Base-by-base conservation (phyloP, 164 flowering plant species). In the Santalum album region DNA sequence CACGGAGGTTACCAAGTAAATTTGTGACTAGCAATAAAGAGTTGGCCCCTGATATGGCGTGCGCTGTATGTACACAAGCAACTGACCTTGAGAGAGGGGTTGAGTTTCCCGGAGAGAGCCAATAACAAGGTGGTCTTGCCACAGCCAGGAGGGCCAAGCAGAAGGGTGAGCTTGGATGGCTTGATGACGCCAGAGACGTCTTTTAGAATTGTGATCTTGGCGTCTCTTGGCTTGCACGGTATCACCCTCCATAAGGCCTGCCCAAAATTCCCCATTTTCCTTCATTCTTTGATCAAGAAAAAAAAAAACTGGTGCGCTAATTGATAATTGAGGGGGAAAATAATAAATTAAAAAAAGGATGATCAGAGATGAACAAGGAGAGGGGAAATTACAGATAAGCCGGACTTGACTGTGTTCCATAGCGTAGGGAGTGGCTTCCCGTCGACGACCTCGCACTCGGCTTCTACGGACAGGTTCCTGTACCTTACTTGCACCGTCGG, bases 341-440 rank as follows among this genome's bases (percentile, higher is more conserved):
- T n/a, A n/a, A 27, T n/a, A 49, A 49, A 12, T 2, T 7, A 25
- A 6, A 25, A 7, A 5, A 25, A 7, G 10, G 19, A 6, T 32
- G 7, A 32, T 32, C n/a, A n/a, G n/a, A n/a, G n/a, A 32, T 32
- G 7, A 6, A 0, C 7, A 32, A 32, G 0, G 7, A 6, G 7
- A 12, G 36, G 12, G 36, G 36, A 32, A 45, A 73, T 75, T 72
- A 83, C 86, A 40, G 63, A 68, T 6, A 75, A 25, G 18, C 49
- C 32, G 78, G 59, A 65, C 27, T 29, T 55, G 24, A 78, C 10
- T n/a, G 84, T 66, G 54, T 80, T 80, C 90, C 90, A 83, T 21
- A 80, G 69, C 0, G 89, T 76, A 0, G 86, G 89, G 21, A 82
- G 72, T n/a, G 83, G 78, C 77, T 80, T 80, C 39, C 89, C 86